These are phyloP conservation scores for Debaryomyces psychrophilus DNA, from an alignment of 1,139 yeast species.

Conservation along the genomic window DNA sequence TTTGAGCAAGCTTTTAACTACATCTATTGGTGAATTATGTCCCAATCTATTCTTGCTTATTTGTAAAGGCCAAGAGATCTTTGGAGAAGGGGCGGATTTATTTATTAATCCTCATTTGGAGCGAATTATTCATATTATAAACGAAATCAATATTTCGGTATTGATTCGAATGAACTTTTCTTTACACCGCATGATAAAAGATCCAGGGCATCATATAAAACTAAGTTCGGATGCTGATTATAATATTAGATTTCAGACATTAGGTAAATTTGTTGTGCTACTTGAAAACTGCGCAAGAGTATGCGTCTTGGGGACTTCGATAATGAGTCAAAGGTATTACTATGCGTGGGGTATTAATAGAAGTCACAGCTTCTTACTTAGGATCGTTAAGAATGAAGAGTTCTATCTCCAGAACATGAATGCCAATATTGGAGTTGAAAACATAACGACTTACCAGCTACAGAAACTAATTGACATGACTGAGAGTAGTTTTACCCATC, in stretches of 20 bases:
- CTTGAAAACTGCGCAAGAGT: constrained; percentile 14
- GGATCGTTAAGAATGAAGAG: constrained; percentile 21
- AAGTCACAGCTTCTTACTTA: constrained; percentile 29
- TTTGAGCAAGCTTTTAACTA: constrained; percentile 29
- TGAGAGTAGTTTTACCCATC: not conserved
- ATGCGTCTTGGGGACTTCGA: constrained; percentile 18
- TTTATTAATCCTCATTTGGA: constrained; percentile 30
- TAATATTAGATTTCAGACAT: not conserved
- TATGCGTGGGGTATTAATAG: constrained; percentile 52
- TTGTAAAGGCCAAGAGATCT: constrained; percentile 18
- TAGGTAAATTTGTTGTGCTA: constrained; percentile 11
- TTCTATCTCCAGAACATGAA: constrained; percentile 19
- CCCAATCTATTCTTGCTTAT: constrained; percentile 23
- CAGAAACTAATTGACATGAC: constrained; percentile 8
- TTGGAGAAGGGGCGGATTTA: constrained; percentile 31
- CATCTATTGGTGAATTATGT: constrained; percentile 27
- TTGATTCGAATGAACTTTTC: constrained; percentile 21
- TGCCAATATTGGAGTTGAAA: constrained; percentile 3
- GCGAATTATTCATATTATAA: constrained; percentile 28
- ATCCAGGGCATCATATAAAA: not conserved
- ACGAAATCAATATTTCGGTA: constrained; percentile 27
- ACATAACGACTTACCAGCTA: constrained; percentile 1
- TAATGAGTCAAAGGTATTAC: constrained; percentile 42
- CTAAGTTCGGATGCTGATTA: not conserved
- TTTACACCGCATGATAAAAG: constrained; percentile 3